Conservation (phyloP, 1,284 basidiomycete genomes). For the Peniophora sp. region DNA sequence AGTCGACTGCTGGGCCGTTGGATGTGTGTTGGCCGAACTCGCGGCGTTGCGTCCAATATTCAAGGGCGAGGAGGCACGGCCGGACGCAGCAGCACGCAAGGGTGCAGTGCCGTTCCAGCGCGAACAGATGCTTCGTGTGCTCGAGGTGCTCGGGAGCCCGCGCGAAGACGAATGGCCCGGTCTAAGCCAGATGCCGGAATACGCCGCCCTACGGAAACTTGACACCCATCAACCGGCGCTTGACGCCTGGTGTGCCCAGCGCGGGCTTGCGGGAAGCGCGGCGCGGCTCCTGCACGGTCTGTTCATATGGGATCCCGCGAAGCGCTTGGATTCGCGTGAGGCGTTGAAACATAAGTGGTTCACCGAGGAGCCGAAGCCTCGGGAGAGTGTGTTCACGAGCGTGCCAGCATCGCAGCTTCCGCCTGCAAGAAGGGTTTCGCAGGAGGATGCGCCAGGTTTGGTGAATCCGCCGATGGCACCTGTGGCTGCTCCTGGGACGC, state of each 20-base stretch:
- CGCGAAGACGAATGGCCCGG: slow-evolving; percentile 85
- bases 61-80: slow-evolving; percentile 98
- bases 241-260: slow-evolving; percentile 70
- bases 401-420: too few relatives aligned
- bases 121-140: slow-evolving; percentile 92
- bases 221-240: slow-evolving; percentile 71
- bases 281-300: slow-evolving; percentile 81
- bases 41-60: slow-evolving; percentile 93
- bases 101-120: slow-evolving; percentile 93
- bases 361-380: slow-evolving; percentile 63
- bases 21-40: slow-evolving; percentile 95
- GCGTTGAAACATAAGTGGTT: slow-evolving; percentile 82
- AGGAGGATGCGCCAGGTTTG: too few relatives aligned
- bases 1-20: slow-evolving; percentile 93
- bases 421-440: too few relatives aligned
- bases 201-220: slow-evolving; percentile 73
- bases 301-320: slow-evolving; percentile 88
- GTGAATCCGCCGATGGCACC: too few relatives aligned
- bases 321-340: slow-evolving; percentile 76
- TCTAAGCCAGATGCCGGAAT: slow-evolving; percentile 85
- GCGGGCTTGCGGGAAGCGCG: slow-evolving; percentile 53
- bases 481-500: too few relatives aligned
- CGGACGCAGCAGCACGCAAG: slow-evolving; percentile 59
- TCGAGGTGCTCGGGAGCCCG: slow-evolving; percentile 91
- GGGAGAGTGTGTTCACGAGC: too few relatives aligned